phyloP scores from a whole-genome alignment of 352 stramenopile genomes.

The Blastocystis sp. region DNA sequence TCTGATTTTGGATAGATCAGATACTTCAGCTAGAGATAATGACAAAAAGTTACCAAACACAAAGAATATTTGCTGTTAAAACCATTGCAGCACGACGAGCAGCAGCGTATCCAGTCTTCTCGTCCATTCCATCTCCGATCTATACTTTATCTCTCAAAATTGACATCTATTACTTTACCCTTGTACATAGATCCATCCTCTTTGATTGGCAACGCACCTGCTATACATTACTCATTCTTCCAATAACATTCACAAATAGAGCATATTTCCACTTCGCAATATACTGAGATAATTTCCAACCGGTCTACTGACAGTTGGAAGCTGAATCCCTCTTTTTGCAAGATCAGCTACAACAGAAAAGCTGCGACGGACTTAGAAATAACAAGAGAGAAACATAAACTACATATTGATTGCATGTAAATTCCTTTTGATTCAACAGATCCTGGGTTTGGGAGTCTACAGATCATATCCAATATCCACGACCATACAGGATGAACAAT shows the following conservation, averaged over 20 bases:
- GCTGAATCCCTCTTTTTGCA: constrained; percentile 7
- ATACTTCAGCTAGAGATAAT: constrained; percentile 20
- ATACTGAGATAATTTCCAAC: constrained; percentile 34
- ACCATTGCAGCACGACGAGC: constrained; percentile 13
- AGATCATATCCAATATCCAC: too few species aligned
- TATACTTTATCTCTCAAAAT: background rate
- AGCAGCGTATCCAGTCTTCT: constrained; percentile 34
- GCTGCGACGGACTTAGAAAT: background rate
- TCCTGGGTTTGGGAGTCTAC: too few species aligned
- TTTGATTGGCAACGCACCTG: constrained; percentile 36
- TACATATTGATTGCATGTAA: background rate
- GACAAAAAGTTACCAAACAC: background rate
- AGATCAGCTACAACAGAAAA: constrained; percentile 18
- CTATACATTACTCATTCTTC: background rate
- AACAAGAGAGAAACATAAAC: background rate
- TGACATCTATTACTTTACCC: background rate
- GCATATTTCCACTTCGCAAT: constrained; percentile 15
- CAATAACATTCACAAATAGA: constrained; percentile 20
- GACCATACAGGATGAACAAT: too few species aligned
- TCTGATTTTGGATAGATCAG: constrained; percentile 14
- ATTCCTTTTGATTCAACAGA: background rate
- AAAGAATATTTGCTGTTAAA: constrained; percentile 42
- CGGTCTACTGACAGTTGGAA: constrained; percentile 25
- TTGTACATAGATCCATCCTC: constrained; percentile 45
- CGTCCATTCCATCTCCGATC: background rate